Percentiles rank a stretch among this genome's conserved stretches.
Conservation (phyloP, 768 basidiomycete species). For the Gymnopilus junonius region DNA sequence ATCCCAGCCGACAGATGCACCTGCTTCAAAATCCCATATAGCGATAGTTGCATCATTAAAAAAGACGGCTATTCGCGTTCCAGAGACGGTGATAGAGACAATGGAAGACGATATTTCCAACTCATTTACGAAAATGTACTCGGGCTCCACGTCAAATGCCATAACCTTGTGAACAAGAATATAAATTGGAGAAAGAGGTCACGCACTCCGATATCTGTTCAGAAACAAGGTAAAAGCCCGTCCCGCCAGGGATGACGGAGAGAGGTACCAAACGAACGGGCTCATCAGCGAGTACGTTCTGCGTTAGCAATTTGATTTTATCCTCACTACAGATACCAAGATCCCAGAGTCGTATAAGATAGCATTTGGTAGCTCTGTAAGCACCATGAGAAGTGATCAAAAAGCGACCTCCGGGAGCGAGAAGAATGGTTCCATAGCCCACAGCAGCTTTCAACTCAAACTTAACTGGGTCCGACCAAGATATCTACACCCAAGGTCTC, state of each 20-base stretch:
- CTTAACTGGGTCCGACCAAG: not conserved
- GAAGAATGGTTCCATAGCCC: not conserved
- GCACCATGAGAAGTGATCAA: not conserved
- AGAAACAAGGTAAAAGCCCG: not conserved
- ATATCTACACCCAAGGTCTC: too few species aligned
- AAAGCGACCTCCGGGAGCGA: slow-evolving; percentile 8
- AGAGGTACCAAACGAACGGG: not conserved
- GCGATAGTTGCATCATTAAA: not conserved
- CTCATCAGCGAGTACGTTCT: not conserved
- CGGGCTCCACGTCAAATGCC: not conserved
- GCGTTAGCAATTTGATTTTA: not conserved
- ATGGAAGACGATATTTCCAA: not conserved
- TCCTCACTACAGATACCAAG: slow-evolving; percentile 3
- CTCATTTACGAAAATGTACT: not conserved
- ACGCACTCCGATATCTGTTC: not conserved
- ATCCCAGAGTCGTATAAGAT: slow-evolving; percentile 5
- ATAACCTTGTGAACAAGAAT: not conserved
- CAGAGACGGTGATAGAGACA: not conserved
- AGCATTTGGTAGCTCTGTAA: not conserved
- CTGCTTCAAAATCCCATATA: slow-evolving; percentile 1
- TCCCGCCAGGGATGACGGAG: not conserved
- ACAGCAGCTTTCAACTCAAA: not conserved
- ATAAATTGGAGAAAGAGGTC: not conserved
- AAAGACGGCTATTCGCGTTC: not conserved
- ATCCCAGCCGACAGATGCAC: not conserved